Base-by-base conservation (phyloP, 768 basidiomycete genomes). In the Pleurotus platypus region DNA sequence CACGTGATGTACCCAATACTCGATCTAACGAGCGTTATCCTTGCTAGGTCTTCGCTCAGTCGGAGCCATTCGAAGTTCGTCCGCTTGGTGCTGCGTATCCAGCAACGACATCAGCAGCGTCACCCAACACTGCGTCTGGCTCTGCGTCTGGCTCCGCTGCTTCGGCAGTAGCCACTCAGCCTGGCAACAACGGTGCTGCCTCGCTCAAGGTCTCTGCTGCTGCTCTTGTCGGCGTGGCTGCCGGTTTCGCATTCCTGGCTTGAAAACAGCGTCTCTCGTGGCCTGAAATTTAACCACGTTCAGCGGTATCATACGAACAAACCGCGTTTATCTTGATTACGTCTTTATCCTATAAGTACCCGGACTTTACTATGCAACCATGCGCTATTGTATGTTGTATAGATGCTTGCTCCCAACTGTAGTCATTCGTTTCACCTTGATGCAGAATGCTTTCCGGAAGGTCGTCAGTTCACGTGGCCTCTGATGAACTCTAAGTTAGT, bases 31-130 rank as follows among this genome's bases (percentile, higher is more conserved):
- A 35, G 49, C 5, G 55, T 59, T 40, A 11, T 16, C 42, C 18
- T 30, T 11, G 13, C 18, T 60, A 90, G 84, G 57, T 90, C 55
- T 89, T 76, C 59, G 83, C 84, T 11, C 64, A 67, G 38, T 82
- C 85, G 24, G 47, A 76, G 56, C 66, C 70, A 3, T 91, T 91
- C 68, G 80, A 83, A 66, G 77, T 91, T 68, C 82, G 84, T 66
- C 65, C 84, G 5, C 59, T 71, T 30, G 83, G 83, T 49, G 74
- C 86, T 37, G 6, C 73, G 11, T 89, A 83, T 63, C 83, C 85
- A 8, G 47, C 68, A 3, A 57, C 80, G 16, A 63, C 70, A 16
- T 68, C 74, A 12, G 66, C 72, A 15, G 47, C 63, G 3, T 65
- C 71, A 18, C 61, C 72, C 4, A 62, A 60, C 24, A 42, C 66